Base-by-base conservation (phyloP, 345 rosid genomes). In the Syzygium aromaticum region DNA sequence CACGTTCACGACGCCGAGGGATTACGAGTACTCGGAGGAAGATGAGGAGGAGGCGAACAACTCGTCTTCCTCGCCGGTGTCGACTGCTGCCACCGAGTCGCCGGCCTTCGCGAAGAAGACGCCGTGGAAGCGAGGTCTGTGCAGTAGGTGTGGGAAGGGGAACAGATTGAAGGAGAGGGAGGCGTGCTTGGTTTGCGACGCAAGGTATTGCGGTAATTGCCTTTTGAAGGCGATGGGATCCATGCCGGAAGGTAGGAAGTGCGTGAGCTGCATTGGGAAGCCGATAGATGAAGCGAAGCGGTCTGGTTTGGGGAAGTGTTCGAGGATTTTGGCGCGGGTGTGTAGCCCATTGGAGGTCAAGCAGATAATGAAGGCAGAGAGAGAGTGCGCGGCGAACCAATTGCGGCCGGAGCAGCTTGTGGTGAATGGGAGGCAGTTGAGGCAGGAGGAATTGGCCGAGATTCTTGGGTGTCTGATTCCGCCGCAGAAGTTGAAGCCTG, bases 211-310 rank as follows among this genome's bases (percentile, higher is more conserved):
- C 57, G 90, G 91, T 30, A 93, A 90, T 83, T 94, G 96, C n/a
- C 84, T 94, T 92, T 88, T 94, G 30, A 93, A 91, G 89, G 95
- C 95, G 14, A 94, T 93, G 96, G 96, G 96, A 17, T 94, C 96
- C 73, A 94, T 94, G 96, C 96, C 96, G 3, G 96, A 94, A 86
- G 96, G 96, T 46, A 90, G 96, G 88, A 94, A 94, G 87, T 94
- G 96, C n/a, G 93, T 94, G 4, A 73, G 89, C 23, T 94, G 96
- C 84, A 94, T 94, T 43, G 91, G 93, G n/a, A 63, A 84, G 88
- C 91, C 94, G 1, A 94, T 94, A 10, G 94, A 94, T 77, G 96
- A 94, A 84, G 77, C 91, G 1, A 90, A 90, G 46, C 89, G 96
- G 87, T 61, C 89, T 4, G 85, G 83, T 46, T 86, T 94, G 77